phyloP scores from a whole-genome alignment of 139 green algal species.

The Monoraphidium neglectum region DNA sequence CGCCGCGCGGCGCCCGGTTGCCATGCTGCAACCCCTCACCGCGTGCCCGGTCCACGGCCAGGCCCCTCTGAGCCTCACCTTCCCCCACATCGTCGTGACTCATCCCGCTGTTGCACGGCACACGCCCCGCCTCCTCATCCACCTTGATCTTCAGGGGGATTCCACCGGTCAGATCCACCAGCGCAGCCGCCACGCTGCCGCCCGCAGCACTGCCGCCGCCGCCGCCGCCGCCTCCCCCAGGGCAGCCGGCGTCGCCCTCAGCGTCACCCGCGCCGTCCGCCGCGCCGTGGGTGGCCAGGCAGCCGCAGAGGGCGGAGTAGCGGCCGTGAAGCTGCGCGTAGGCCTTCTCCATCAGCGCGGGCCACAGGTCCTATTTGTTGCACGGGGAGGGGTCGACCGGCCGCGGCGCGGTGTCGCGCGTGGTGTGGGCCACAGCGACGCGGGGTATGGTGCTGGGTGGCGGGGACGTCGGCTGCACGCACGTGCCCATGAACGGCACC shows the following conservation, averaged over 20 bases:
- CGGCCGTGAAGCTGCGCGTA: slow-evolving; percentile 17
- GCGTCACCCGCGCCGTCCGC: too few relatives aligned
- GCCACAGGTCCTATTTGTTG: slow-evolving; percentile 30
- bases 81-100: background rate
- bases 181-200: slow-evolving; percentile 1
- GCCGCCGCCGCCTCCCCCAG: too few relatives aligned
- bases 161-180: slow-evolving; percentile 19
- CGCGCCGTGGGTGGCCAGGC: too few relatives aligned
- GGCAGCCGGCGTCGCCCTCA: too few relatives aligned
- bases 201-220: background rate
- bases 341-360: slow-evolving; percentile 21
- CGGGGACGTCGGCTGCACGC: too few relatives aligned
- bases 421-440: background rate
- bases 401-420: too few relatives aligned
- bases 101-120: background rate
- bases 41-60: too few relatives aligned
- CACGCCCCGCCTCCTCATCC: background rate
- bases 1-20: too few relatives aligned
- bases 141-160: background rate
- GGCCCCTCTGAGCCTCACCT: background rate
- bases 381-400: too few relatives aligned
- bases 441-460: background rate
- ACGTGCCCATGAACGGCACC: too few relatives aligned
- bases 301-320: slow-evolving; percentile 2
- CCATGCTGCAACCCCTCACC: too few relatives aligned